These are phyloP conservation scores for Garcia nutans DNA, from an alignment of 345 rosid species.

Conservation along the genomic window DNA sequence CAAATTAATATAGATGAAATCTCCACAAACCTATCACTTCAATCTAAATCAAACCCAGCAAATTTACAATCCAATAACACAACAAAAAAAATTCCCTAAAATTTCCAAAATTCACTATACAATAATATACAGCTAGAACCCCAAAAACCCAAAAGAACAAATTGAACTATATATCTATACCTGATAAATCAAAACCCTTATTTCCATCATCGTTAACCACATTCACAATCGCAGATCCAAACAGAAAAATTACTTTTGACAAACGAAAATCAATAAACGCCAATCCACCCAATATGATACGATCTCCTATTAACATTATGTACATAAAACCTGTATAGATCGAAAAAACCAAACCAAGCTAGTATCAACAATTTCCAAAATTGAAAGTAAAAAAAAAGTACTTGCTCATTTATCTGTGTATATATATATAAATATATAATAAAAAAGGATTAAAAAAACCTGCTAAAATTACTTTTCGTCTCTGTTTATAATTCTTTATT, in stretches of 20 bases:
- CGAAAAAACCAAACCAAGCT: neutral
- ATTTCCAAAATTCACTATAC: neutral
- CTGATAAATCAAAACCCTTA: neutral
- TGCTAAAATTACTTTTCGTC: neutral
- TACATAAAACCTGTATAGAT: slow-evolving; percentile 23
- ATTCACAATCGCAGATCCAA: slow-evolving; percentile 24
- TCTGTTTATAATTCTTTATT: neutral
- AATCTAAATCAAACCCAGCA: slow-evolving; percentile 20
- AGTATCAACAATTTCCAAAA: neutral
- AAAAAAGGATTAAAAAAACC: slow-evolving; percentile 7
- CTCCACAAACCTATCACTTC: slow-evolving; percentile 1
- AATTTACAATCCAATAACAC: slow-evolving; percentile 8
- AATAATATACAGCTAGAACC: neutral
- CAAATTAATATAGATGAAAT: slow-evolving; percentile 7
- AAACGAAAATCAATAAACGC: slow-evolving; percentile 16
- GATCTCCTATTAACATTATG: slow-evolving; percentile 20
- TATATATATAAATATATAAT: neutral
- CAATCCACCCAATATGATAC: slow-evolving; percentile 10
- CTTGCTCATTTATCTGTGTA: too few relatives aligned
- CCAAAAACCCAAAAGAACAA: neutral
- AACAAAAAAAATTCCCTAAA: neutral
- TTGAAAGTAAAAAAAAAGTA: neutral
- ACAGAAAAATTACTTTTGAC: neutral
- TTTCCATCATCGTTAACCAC: neutral
- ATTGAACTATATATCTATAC: neutral